Evolutionary conservation across 495 filamentous ascomycete species (phyloP), one percentile per base, ranked within the genome.

Genomic region (Parathielavia hyrcaniae): DNA sequence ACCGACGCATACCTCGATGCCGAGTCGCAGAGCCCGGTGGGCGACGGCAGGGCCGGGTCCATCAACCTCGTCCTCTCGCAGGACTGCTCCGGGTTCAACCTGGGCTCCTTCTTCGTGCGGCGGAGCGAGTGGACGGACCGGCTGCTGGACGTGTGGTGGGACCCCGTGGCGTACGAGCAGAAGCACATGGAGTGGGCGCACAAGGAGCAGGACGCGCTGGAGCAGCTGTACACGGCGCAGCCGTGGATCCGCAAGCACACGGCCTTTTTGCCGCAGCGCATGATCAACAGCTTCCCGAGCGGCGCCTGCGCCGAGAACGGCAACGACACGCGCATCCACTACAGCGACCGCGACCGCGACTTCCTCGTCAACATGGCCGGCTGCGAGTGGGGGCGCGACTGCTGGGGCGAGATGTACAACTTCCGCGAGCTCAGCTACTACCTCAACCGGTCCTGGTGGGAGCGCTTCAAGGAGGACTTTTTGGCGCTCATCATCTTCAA

Each of bases 291-390:
- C 23, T 99, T 96, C 71, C 95, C 93, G 1, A 80, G 81, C 3
- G 91, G 91, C 1, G 93, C 95, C 2, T 99, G 93, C 71, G 69
- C 67, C 6, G 88, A 92, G 23, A 85, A 88, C 50, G 77, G 78
- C 16, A 81, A 85, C 50, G 86, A 96, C 65, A 77, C 81, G 0
- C 75, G 79, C 5, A 84, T 96, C 36, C 95, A 97, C 70, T 99
- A 97, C 69, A 78, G 87, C 43, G 80, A 95, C 71, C 76, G 82
- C 35, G 91, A 91, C 46, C 80, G 88, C 17, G 93, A 99, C 70
- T 95, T 99, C 64, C 63, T 97, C n/a, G 91, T 99, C 61, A 99
- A 97, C 68, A 97, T 97, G 92, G 93, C 93, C 2, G 95, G 95
- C 4, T 99, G 93, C 68, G 87, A 92, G 66, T 97, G 87, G 83